Base-by-base conservation (phyloP, 1,284 basidiomycete species). In the Boletus mariae region DNA sequence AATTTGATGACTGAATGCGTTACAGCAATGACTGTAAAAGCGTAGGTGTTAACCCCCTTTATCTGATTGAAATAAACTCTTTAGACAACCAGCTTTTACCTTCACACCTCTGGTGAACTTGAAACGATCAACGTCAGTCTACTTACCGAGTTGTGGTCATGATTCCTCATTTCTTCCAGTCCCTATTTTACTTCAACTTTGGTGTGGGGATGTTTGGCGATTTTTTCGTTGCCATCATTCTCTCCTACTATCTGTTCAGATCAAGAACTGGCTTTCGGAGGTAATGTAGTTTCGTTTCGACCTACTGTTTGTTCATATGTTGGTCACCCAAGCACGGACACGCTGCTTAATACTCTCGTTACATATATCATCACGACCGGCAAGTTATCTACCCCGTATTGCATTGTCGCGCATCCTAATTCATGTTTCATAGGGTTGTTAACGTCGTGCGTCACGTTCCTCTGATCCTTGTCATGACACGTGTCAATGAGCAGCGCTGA, bases 361-460 rank as follows among this genome's bases (percentile, higher is more conserved):
- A 47, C 70, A 35, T 80, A 79, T 54, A 68, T 73, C 0, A 67
- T 80, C 42, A 74, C 78, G 42, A 79, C 78, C 0, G 77, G 78
- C 51, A 55, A 74, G 55, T 31, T 5, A 10, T 37, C 6, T 31
- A n/a, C 9, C 10, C 25, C 10, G 40, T 15, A 26, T 26, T 26
- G 23, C 25, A 2, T 23, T 35, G 34, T 6, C 34, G 13, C 13
- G 12, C 13, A 42, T 26, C 11, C 13, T 15, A 26, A 25, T 25
- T 25, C 40, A 15, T 42, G 12, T 42, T 42, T 6, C 23, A 26
- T 8, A 42, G 40, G 40, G 25, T 26, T 26, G 25, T 26, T 26
- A 26, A 26, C 25, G 25, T 26, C 25, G 25, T 26, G 25, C 25
- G 25, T 26, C 25, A 6, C 25, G 6, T 26, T 5, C 3, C 25